Evolutionary conservation across 192 early-diverging fungal species (phyloP).

Genomic region (Mortierella alpina): DNA sequence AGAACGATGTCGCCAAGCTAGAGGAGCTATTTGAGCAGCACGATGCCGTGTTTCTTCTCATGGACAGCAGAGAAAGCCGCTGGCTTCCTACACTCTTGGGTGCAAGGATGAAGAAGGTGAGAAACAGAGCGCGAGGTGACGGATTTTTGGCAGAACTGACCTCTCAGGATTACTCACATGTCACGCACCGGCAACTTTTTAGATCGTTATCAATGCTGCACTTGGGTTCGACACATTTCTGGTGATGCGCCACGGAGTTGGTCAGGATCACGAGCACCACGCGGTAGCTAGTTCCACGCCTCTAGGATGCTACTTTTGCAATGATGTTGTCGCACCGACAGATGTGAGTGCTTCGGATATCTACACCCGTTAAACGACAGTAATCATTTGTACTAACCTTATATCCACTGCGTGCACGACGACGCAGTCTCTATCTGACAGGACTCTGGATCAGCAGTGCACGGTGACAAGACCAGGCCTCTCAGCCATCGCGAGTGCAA

Average conservation of each 20-base stretch:
- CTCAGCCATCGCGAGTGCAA: constrained; percentile 87
- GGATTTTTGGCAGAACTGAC: background rate
- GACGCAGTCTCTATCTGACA: constrained; percentile 83
- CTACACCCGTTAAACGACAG: background rate
- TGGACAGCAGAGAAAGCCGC: constrained; percentile 94
- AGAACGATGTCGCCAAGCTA: constrained; percentile 65
- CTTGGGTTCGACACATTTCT: constrained; percentile 96
- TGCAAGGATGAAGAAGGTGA: constrained; percentile 69
- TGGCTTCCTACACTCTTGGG: constrained; percentile 95
- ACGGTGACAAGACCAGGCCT: constrained; percentile 97
- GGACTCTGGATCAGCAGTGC: constrained; percentile 98
- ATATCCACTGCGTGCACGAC: constrained; percentile 2
- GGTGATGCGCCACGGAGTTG: constrained; percentile 94
- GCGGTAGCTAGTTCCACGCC: constrained; percentile 15
- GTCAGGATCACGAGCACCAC: constrained; percentile 29
- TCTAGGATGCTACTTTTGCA: constrained; percentile 98
- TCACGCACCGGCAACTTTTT: background rate
- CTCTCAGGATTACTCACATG: background rate
- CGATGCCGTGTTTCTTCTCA: constrained; percentile 91
- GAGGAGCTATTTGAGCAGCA: constrained; percentile 76
- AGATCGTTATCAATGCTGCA: constrained; percentile 93
- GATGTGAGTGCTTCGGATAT: constrained; percentile 69
- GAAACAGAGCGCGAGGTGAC: background rate
- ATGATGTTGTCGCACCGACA: constrained; percentile 96
- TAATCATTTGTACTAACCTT: background rate